Evolutionary conservation across 129 eudicot species (phyloP).

Genomic region (Tanacetum coccineum): DNA sequence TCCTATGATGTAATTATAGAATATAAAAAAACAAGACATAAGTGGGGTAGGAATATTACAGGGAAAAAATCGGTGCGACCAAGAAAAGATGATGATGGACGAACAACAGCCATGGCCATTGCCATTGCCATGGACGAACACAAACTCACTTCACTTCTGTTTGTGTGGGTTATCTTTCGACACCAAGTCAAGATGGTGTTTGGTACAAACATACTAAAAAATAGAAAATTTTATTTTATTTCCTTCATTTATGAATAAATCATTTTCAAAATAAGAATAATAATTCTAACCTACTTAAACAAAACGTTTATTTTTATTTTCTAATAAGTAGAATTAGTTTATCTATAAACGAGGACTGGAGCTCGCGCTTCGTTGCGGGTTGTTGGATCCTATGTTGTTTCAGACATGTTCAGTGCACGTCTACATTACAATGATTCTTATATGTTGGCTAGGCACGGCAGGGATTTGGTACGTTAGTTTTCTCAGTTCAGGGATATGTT

Average conservation of each 20-base stretch:
- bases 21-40: background rate
- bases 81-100: conserved; percentile 58
- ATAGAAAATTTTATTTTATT: no score
- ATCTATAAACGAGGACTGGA: no score
- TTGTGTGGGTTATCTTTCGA: conserved; percentile 32
- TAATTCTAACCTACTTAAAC: background rate
- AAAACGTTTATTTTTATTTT: background rate
- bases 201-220: background rate
- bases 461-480: no score
- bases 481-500: no score
- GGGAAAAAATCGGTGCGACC: conserved; percentile 34
- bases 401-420: no score
- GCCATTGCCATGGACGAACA: conserved; percentile 33
- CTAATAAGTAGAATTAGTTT: background rate
- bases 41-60: conserved; percentile 7
- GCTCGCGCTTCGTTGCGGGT: no score
- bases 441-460: no score
- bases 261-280: background rate
- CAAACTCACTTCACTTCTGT: background rate
- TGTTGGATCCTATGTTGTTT: no score
- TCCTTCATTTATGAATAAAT: background rate
- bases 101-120: conserved; percentile 39
- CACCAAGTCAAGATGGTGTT: conserved; percentile 12
- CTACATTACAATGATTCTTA: no score
- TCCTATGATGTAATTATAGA: no score